phyloP scores from a whole-genome alignment of 345 rosid species.

The Firmiana major region DNA sequence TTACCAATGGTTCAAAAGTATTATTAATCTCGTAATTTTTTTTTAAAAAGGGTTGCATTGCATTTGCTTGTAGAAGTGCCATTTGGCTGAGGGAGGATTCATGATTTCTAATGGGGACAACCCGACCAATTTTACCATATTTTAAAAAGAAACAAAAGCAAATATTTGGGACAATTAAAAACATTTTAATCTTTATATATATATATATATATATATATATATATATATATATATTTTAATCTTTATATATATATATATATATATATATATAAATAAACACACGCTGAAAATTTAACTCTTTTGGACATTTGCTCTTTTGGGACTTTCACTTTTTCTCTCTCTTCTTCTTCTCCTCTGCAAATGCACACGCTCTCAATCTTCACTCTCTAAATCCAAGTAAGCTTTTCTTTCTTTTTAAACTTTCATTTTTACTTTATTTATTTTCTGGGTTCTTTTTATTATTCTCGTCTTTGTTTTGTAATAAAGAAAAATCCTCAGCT shows the following conservation, averaged over 20 bases:
- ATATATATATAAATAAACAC: not conserved
- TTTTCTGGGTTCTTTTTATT: not conserved
- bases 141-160: not conserved
- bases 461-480: not conserved
- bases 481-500: not conserved
- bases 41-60: no score
- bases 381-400: slow-evolving; percentile 12
- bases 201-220: not conserved
- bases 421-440: not conserved
- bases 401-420: not conserved
- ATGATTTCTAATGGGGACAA: not conserved
- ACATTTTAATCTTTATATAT: not conserved
- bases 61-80: not conserved
- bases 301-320: not conserved
- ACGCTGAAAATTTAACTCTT: not conserved
- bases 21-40: no score
- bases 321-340: not conserved
- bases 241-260: no score
- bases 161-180: not conserved
- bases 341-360: slow-evolving; percentile 1
- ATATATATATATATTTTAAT: not conserved
- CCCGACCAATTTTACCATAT: not conserved
- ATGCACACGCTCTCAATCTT: slow-evolving; percentile 9
- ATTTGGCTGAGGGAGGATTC: not conserved
- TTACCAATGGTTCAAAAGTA: no score